phyloP scores from a whole-genome alignment of 345 rosid genomes.

The Cardamine resedifolia region DNA sequence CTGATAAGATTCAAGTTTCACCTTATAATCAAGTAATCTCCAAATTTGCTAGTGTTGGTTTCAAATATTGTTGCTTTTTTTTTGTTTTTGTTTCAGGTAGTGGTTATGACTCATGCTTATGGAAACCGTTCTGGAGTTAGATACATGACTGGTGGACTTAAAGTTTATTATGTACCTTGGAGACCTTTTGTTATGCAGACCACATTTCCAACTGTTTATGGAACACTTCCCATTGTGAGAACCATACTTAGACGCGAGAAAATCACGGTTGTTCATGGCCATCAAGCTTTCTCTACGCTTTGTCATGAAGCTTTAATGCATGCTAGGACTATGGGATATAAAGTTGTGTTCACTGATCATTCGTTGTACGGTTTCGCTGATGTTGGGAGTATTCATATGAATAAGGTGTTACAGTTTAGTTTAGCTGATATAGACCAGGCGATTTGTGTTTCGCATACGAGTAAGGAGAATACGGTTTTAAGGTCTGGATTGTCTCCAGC shows the following conservation, averaged over 20 bases:
- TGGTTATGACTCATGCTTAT: slow-evolving; percentile 94
- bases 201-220: slow-evolving; percentile 78
- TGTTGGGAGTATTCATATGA: slow-evolving; percentile 97
- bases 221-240: slow-evolving; percentile 79
- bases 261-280: slow-evolving; percentile 86
- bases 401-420: slow-evolving; percentile 89
- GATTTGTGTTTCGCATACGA: slow-evolving; percentile 93
- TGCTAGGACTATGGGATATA: slow-evolving; percentile 89
- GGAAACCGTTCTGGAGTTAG: slow-evolving; percentile 85
- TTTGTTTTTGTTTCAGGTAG: slow-evolving; percentile 89
- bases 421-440: slow-evolving; percentile 96
- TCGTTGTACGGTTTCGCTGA: slow-evolving; percentile 93
- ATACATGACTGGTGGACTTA: slow-evolving; percentile 88
- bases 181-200: slow-evolving; percentile 81
- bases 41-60: not conserved
- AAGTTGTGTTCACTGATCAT: slow-evolving; percentile 90
- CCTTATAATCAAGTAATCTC: not conserved
- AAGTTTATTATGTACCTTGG: slow-evolving; percentile 93
- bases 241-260: slow-evolving; percentile 77
- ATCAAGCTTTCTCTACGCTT: slow-evolving; percentile 97
- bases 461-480: slow-evolving; percentile 93
- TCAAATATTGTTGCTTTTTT: not conserved
- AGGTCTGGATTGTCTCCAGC: slow-evolving; percentile 84
- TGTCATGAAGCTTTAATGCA: slow-evolving; percentile 97
- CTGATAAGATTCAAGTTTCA: not conserved